Base-by-base conservation (phyloP, 352 stramenopile genomes). In the Phytopythium kandeliae region DNA sequence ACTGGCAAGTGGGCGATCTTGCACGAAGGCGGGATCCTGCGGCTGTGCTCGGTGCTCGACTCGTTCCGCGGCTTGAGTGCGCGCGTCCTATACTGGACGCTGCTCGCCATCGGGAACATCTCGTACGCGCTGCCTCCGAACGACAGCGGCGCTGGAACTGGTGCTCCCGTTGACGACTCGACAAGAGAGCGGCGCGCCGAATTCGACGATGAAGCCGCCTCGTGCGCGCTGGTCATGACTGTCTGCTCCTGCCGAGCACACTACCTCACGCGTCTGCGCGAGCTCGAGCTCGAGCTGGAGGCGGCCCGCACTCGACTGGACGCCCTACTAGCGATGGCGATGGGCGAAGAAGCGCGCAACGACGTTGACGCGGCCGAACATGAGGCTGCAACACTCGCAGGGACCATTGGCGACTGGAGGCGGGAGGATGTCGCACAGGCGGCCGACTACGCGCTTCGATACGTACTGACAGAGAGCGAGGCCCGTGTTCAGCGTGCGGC, bases 291-390 rank as follows among this genome's bases (percentile, higher is more conserved):
- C 26, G 69, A 70, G 5, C 47, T 83, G 10, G 44, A 45, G 3
- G 55, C 57, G 9, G 62, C 66, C 16, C 53, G 71, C 28, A 48
- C 51, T 25, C 46, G 58, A 16, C 64, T 80, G 28, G 64, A 64
- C n/a, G 56, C 55, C 12, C 48, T 88, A 25, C 57, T 72, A 15
- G 63, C 65, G 7, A 74, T 65, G n/a, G 60, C 78, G 37, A 77
- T 88, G 21, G 68, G 72, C 42, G 72, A 90, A 57, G 70, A 80
- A 54, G 84, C 80, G 54, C 79, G 74, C 35, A 90, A 90, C 54
- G 76, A 78, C 9, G 48, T 90, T 49, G 79, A 88, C 40, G 67
- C 67, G 10, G 67, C 59, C 28, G 65, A 72, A 19, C 62, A 81
- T 25, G 57, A 72, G 15, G 62, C 81, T 5, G 22, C 49, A n/a